Base-by-base conservation (phyloP, 2,329 filamentous ascomycete species). In the Hypocrella siamensis region DNA sequence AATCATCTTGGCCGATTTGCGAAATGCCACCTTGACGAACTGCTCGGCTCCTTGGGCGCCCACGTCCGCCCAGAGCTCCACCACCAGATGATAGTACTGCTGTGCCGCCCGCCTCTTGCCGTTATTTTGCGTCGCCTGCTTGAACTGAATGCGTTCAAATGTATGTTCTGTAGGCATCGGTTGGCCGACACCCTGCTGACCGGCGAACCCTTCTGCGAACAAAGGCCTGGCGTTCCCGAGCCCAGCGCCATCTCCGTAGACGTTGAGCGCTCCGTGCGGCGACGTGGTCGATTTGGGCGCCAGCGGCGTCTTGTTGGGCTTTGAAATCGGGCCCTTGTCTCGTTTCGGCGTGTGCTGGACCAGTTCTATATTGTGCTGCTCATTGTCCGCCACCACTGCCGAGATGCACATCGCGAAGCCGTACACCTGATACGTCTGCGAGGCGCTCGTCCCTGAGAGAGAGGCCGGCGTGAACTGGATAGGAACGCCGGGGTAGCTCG, bases 71-170 rank as follows among this genome's bases (percentile, higher is more conserved):
- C 74, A 83, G 1, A 92, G 70, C 49, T 93, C 84, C 4, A 93
- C 77, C 28, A 92, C 71, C n/a, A 94, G 65, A 45, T 90, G 82
- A 47, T 92, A 93, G 52, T 85, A 93, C 45, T 93, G 86, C 48
- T 94, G 85, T 14, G 85, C 83, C 2, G 85, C 85, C 35, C 86
- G 67, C 42, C 86, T 69, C 53, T 93, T 93, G 29, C 85, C 85
- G 42, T 94, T 94, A 58, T 93, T 94, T 17, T 84, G 83, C 0
- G 85, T 93, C 2, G 86, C 85, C 41, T 83, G 82, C 52, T 93
- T 92, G 67, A 93, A 94, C 45, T 93, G 85, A 31, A 93, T 90
- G 9, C 86, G 75, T 49, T 93, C 85, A 48, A 92, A 94, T 0
- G 66, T 72, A 39, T 73, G 65, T 41, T 74, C 69, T 6, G 58